Evolutionary conservation across 2,329 filamentous ascomycete species (phyloP), one percentile per base, ranked within the genome.

Genomic region (Diaporthe helianthi): DNA sequence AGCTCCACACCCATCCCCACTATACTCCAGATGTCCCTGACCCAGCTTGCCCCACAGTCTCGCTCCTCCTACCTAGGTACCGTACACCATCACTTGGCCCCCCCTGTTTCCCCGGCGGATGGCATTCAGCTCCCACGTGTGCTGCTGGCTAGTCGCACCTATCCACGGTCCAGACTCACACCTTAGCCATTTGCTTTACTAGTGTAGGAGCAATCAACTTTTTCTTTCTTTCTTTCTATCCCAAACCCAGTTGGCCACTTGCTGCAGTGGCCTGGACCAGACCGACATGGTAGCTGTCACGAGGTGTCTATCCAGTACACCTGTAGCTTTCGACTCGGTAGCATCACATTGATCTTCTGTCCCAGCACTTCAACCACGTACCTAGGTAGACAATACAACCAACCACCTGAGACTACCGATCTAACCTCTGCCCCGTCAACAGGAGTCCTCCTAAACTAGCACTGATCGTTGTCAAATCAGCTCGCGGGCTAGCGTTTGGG

Each of bases 391-490:
- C 15, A 12, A 33, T 5, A 47, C 55, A 38, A 33, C 31, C 55
- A 38, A 33, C 31, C 51, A 33, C 47, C 38, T 54, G 63, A 44
- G 49, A 61, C 41, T 63, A 36, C 44, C 29, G 44, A 63, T 49
- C 58, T 63, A 29, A n/a, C 29, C n/a, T 49, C 51, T 31, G 49
- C 15, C n/a, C n/a, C n/a, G n/a, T 53, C 58, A 6, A 17, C 36
- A 38, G 12, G 1, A 13, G 5, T 49, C 31, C n/a, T 36, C 44
- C 58, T 12, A 12, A 36, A 63, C 24, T 36, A 63, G 44, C 41
- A 29, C 58, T 5, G 19, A n/a, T 63, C 44, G 58, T 41, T 44
- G 44, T 13, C n/a, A 44, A 47, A 63, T 44, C 49, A 29, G 44
- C 41, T 49, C 44, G 49, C 44, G 44, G 58, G 44, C 26, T 36